phyloP scores from a whole-genome alignment of 75 land plant genomes.

The Picea glauca region DNA sequence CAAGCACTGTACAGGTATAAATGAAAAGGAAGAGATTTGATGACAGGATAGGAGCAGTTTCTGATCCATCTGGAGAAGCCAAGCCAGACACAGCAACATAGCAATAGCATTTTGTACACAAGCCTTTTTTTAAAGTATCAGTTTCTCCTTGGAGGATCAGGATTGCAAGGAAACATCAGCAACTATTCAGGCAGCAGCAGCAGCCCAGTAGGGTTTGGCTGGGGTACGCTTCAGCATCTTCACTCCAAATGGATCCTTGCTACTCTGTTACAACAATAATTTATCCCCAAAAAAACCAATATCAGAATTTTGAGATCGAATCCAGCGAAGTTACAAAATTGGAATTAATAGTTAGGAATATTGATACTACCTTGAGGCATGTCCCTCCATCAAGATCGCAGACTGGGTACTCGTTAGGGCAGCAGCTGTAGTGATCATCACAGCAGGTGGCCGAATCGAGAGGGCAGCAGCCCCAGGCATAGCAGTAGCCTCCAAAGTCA shows the following conservation, averaged over 20 bases:
- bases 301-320: neutral
- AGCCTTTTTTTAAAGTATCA: no score
- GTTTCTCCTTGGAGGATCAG: no score
- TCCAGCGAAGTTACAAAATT: neutral
- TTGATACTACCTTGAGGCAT: conserved; percentile 35
- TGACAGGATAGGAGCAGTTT: no score
- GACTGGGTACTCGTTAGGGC: conserved; percentile 64
- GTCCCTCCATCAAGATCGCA: conserved; percentile 42
- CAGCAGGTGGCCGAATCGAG: conserved; percentile 61
- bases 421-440: conserved; percentile 63
- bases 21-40: no score
- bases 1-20: no score
- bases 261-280: conserved; percentile 24
- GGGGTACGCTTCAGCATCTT: conserved; percentile 43
- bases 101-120: no score
- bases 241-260: conserved; percentile 37
- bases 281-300: neutral
- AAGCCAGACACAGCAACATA: no score
- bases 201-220: conserved; percentile 29
- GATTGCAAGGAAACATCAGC: no score
- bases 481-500: conserved; percentile 44
- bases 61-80: no score
- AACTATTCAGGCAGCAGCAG: no score
- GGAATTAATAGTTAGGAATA: no score
- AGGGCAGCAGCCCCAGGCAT: conserved; percentile 77